Conservation (phyloP, 805 yeast species). For the Candida xiaguanensis region DNA sequence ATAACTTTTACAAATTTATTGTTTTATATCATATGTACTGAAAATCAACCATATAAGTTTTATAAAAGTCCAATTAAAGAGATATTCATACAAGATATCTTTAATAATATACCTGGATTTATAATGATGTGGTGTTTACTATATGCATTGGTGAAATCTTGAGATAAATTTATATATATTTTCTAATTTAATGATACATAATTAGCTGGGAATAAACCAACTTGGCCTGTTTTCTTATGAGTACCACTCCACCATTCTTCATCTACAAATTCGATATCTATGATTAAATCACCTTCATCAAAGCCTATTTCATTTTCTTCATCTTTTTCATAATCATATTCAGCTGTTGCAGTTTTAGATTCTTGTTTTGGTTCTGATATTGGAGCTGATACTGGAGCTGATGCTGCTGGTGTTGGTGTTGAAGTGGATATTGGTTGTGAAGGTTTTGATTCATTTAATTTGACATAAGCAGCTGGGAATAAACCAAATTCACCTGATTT, state of each 20-base stretch:
- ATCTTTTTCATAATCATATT: conserved; percentile 79
- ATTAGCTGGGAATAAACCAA: conserved; percentile 88
- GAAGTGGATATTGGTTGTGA: conserved; percentile 11
- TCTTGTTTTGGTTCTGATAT: conserved; percentile 7
- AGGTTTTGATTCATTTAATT: conserved; percentile 23
- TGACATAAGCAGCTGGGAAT: conserved; percentile 56
- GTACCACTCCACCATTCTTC: conserved; percentile 98
- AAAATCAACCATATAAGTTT: conserved; percentile 21
- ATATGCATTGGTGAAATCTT: conserved; percentile 35
- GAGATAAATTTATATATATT: background rate
- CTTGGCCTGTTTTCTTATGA: conserved; percentile 59
- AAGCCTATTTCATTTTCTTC: conserved; percentile 91
- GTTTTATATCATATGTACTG: conserved; percentile 31
- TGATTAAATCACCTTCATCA: conserved; percentile 76
- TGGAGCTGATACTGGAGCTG: conserved; percentile 3
- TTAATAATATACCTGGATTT: conserved; percentile 34
- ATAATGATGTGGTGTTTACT: conserved; percentile 49
- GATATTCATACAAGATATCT: conserved; percentile 29
- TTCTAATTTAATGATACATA: conserved; percentile 49
- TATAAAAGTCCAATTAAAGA: conserved; percentile 30
- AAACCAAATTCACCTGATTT: conserved; percentile 48
- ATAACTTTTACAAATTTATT: conserved; percentile 25
- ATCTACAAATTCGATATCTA: conserved; percentile 82
- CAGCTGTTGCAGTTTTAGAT: conserved; percentile 52
- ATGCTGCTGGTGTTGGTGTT: conserved; percentile 1